Percentiles rank a stretch among this genome's conserved stretches.
Conservation (phyloP, 192 early-diverging fungal species). For the Piromyces sp. region DNA sequence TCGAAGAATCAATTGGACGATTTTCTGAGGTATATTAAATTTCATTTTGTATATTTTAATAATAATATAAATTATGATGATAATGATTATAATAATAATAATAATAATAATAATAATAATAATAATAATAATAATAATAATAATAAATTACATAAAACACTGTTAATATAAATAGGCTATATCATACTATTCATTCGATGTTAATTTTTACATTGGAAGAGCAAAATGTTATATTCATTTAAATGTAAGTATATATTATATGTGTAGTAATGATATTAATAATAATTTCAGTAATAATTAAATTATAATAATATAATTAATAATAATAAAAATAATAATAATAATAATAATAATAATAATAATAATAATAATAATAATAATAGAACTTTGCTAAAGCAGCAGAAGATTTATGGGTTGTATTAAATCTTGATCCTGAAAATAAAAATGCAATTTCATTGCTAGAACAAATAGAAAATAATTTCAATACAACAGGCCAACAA, state of each 20-base stretch:
- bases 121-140: too few species aligned
- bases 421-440: background rate
- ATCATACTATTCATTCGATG: background rate
- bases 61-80: too few species aligned
- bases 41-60: too few species aligned
- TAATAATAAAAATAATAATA: too few species aligned
- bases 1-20: background rate
- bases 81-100: too few species aligned
- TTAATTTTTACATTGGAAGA: background rate
- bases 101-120: too few species aligned
- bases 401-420: background rate
- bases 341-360: too few species aligned
- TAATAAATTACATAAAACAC: too few species aligned
- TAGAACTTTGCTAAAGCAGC: background rate
- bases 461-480: background rate
- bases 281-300: too few species aligned
- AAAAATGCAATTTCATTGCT: background rate
- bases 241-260: background rate
- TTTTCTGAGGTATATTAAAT: background rate
- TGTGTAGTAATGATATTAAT: too few species aligned
- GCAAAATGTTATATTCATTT: background rate
- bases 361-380: too few species aligned
- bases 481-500: background rate
- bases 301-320: too few species aligned
- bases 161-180: background rate